Evolutionary conservation across 140 eudicot genomes (phyloP).

Genomic region (Ambrosia hybrid): DNA sequence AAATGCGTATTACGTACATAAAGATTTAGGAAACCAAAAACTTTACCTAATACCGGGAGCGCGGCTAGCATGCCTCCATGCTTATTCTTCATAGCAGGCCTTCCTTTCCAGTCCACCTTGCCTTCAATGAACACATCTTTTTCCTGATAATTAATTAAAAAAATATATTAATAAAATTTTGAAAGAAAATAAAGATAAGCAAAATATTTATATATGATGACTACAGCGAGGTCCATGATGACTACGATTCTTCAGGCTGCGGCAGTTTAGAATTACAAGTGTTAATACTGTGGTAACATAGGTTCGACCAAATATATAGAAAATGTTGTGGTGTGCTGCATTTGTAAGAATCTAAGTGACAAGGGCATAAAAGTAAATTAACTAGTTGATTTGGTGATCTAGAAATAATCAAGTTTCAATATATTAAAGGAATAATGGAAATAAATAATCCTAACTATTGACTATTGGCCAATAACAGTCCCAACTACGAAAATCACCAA

Average conservation of each 20-base stretch:
- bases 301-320: constrained; percentile 28
- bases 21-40: not conserved
- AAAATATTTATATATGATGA: not conserved
- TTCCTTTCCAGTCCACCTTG: constrained; percentile 71
- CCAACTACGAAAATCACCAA: too few relatives aligned
- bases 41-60: constrained; percentile 37
- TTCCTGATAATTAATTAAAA: constrained; percentile 28
- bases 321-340: not conserved
- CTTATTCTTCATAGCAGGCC: constrained; percentile 38
- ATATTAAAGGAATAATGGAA: too few relatives aligned
- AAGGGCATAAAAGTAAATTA: constrained; percentile 29
- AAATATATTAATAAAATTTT: not conserved
- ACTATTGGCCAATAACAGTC: too few relatives aligned
- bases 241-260: constrained; percentile 19
- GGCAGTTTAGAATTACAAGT: constrained; percentile 16
- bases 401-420: not conserved
- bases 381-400: constrained; percentile 7
- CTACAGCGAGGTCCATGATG: constrained; percentile 30
- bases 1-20: not conserved
- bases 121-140: constrained; percentile 48
- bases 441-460: too few relatives aligned
- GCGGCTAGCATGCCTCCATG: constrained; percentile 60
- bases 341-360: constrained; percentile 18
- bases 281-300: constrained; percentile 19
- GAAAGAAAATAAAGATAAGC: not conserved